Base-by-base conservation (phyloP, 495 filamentous ascomycete genomes). In the Baudoinia panamericana region DNA sequence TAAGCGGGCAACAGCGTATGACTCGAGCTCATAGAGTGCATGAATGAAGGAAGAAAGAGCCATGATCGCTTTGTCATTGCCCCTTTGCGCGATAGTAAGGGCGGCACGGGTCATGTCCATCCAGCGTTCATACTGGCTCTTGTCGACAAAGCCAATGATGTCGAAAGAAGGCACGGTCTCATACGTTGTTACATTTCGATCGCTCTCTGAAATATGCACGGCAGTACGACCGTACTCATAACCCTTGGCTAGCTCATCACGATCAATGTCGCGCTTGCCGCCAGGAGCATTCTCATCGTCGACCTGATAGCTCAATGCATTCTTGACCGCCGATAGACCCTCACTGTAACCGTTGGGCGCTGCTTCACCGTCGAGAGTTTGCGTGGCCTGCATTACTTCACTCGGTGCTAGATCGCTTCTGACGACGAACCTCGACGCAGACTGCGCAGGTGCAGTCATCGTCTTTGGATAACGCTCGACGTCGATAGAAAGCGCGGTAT, bases 221-320 rank as follows among this genome's bases (percentile, higher is more conserved):
- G 83, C 84, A 0, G 88, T 94, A 27, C 84, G 71, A 38, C 92
- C 92, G 59, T 96, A 99, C 52, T 83, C 80, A 54, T 90, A 99
- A 0, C 92, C 92, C 54, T 84, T 93, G 24, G 82, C 86, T 25
- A 96, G 67, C 24, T 90, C 78, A 10, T 92, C 86, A 22, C 73
- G 74, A 7, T 78, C 74, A 22, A 99, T 78, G 36, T 95, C 86
- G 40, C 69, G 69, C 61, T 92, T 96, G 4, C 82, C 82, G 22
- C 84, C 84, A 1, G 77, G 72, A 10, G 72, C 76, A 25, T 68
- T 63, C 10, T 79, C 69, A 49, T 94, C 84, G 20, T 72, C 66
- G 43, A 96, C 71, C 51, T 82, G 76, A 58, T 96, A 99, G 0
- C 70, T 74, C 27, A 82, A 69, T n/a, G 76, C 62, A 31, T 71